Evolutionary conservation across 2,329 filamentous ascomycete species (phyloP), one percentile per base, ranked within the genome.

Genomic region (Trichophyton verrucosum): DNA sequence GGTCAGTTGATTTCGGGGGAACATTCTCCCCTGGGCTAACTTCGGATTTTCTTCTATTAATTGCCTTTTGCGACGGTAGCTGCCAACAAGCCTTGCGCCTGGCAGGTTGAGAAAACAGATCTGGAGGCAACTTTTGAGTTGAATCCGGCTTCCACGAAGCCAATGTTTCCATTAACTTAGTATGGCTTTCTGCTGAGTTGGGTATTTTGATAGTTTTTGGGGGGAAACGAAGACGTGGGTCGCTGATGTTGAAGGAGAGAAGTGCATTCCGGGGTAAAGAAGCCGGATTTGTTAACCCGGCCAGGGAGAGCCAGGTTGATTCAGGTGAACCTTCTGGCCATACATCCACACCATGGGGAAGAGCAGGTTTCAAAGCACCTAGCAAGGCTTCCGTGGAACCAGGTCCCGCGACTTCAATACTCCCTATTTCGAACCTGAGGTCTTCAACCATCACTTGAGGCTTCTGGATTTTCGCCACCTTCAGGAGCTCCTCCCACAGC

Each of bases 191-290:
- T 15, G 77, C 73, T 1, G 72, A 63, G 8, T 68, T 66, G 8
- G 77, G 72, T 11, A 30, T 42, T n/a, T 75, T 70, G 24, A 81
- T 70, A 47, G 79, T 81, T 58, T 81, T 80, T 1, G 88, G 87
- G 8, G 91, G 91, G 69, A 91, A 87, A 61, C 82, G 80, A 15
- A 97, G 80, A 7, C 92, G 86, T 33, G 92, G 91, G 69, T 99
- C 94, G 59, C 84, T 80, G 2, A 88, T 78, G 1, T 84, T 79
- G 70, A 97, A 94, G 0, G 82, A 79, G 2, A 97, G 76, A 2
- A 94, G 71, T 1, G 86, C 81, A 59, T 88, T 86, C 17, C 78
- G 71, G 3, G 91, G 89, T 1, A 96, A 76, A 1, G 84, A 79
- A 0, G 86, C 81, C 1, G 87, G 81, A 66, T 89, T 89, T 4